Evolutionary conservation across 2,329 filamentous ascomycete species (phyloP).

Genomic region (Madurella fahalii): DNA sequence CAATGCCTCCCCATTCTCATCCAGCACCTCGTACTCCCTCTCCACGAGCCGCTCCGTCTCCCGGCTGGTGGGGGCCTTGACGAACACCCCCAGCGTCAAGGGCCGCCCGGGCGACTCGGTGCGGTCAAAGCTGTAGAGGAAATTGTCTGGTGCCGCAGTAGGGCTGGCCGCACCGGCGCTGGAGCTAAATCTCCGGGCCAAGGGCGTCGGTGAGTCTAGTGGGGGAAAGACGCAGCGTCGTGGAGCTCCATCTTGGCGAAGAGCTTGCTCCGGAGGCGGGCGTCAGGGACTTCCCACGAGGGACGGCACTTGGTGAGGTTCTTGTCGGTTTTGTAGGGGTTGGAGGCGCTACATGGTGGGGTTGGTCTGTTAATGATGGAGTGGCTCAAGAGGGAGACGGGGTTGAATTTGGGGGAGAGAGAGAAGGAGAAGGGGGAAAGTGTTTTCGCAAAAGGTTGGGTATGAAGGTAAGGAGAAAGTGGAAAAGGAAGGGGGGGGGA

Average conservation of each 20-base stretch:
- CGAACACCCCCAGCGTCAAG: conserved; percentile 36
- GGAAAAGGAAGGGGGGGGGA: neutral
- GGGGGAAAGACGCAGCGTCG: conserved; percentile 20
- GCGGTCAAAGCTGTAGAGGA: conserved; percentile 44
- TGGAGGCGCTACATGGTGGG: conserved; percentile 7
- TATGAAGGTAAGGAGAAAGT: neutral
- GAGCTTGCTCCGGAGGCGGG: conserved; percentile 33
- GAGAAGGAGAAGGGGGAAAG: too few relatives aligned
- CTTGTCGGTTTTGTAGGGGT: conserved; percentile 18
- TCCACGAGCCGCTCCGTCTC: conserved; percentile 44
- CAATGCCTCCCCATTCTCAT: conserved; percentile 42
- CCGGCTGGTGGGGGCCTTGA: conserved; percentile 32
- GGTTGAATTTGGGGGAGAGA: too few relatives aligned
- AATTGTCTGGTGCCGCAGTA: conserved; percentile 29
- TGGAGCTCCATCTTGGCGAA: conserved; percentile 35
- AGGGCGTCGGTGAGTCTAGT: too few relatives aligned
- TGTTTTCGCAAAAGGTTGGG: too few relatives aligned
- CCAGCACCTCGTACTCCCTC: conserved; percentile 46
- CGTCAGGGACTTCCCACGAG: conserved; percentile 26
- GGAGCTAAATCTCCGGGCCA: too few relatives aligned
- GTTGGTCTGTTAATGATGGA: neutral
- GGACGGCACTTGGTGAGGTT: conserved; percentile 39
- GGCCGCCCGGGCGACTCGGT: conserved; percentile 36
- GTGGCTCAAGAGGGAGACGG: too few relatives aligned
- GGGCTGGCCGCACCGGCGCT: neutral